Base-by-base conservation (phyloP, 2,329 filamentous ascomycete genomes). In the Ilyonectria sp. region DNA sequence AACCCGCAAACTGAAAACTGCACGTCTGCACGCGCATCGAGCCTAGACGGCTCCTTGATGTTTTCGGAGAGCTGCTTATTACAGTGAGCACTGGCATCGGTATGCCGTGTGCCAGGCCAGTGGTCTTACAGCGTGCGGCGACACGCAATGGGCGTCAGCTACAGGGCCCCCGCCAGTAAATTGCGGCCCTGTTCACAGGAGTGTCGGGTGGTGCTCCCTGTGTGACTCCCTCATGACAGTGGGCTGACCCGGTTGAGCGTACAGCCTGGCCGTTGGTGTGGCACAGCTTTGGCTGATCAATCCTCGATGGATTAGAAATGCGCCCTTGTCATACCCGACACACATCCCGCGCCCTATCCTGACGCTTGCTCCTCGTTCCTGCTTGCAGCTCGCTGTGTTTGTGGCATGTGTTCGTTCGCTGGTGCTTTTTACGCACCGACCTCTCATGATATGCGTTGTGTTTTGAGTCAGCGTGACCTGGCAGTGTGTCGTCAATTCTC, bases 391-490 rank as follows among this genome's bases (percentile, higher is more conserved):
- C 17, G 15, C 35, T 37, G 40, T 31, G 43, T 35, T 53, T 17
- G 46, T 52, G 62, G 56, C 37, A 59, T 53, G 40, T 50, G 55
- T 54, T 65, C 46, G 54, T 33, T 59, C n/a, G 60, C 26, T 40
- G 9, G n/a, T 62, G 35, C 33, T 56, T 31, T 19, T 19, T n/a
- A 44, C 26, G 43, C 46, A 60, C 57, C 40, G 57, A 23, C 31
- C 57, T 37, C 35, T 52, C 50, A 17, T 15, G 46, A 53, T 40
- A 37, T 52, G 47, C 23, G 13, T 26, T 43, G 10, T 8, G 19
- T 29, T 21, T 29, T n/a, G 23, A 31, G 26, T 10, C 50, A 57
- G 55, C 55, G 21, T 66, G 52, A 29, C 53, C 63, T 49, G 53
- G 57, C 47, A 66, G 35, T 47, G 40, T 40, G 44, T 55, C 53